These are phyloP conservation scores for Astragalus glycyphyllos DNA, from an alignment of 306 rosid species.

Conservation along the genomic window DNA sequence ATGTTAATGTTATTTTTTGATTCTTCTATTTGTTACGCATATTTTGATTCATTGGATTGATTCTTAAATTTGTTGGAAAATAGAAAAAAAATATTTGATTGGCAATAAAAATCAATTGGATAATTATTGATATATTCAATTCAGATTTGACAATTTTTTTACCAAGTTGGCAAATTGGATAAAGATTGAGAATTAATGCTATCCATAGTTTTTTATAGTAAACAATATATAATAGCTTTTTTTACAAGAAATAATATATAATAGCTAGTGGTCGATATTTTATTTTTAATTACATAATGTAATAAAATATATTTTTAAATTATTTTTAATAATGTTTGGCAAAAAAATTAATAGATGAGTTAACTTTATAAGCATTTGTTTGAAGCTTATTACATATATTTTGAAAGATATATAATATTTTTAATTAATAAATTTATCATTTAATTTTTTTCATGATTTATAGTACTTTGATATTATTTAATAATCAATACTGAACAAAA, in stretches of 20 bases:
- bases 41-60: no score
- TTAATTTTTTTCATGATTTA: no score
- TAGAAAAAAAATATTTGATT: no score
- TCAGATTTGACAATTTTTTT: slow-evolving; percentile 16
- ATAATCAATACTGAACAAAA: not conserved
- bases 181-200: slow-evolving; percentile 14
- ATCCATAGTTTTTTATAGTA: not conserved
- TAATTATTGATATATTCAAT: slow-evolving; percentile 23
- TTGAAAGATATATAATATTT: no score
- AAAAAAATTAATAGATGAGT: not conserved
- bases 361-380: not conserved
- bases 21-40: not conserved
- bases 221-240: no score
- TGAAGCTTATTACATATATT: no score
- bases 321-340: no score
- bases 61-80: no score
- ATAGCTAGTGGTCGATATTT: not conserved
- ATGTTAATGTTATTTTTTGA: not conserved
- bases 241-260: no score
- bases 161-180: slow-evolving; percentile 48
- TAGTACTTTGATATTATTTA: not conserved
- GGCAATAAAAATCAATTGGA: slow-evolving; percentile 27
- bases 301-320: no score
- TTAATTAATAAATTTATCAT: no score
- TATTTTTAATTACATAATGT: not conserved